phyloP scores from a whole-genome alignment of 1,139 yeast genomes.

The Starmera stellimalicola region DNA sequence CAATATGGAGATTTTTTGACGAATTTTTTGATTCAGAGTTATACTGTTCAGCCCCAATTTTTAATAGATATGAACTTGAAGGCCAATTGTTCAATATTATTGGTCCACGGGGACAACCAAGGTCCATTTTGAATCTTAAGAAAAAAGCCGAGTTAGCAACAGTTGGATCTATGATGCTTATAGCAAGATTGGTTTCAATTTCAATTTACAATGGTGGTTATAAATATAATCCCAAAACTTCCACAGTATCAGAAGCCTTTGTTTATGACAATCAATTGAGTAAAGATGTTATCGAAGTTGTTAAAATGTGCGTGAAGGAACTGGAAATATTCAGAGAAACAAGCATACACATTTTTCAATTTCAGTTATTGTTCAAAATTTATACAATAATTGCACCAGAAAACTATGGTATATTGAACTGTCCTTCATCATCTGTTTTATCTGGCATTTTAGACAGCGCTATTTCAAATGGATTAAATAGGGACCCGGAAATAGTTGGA shows the following conservation, averaged over 20 bases:
- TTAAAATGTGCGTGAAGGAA: slow-evolving; percentile 9
- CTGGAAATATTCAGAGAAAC: slow-evolving; percentile 8
- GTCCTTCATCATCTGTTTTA: slow-evolving; percentile 5
- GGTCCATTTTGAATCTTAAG: slow-evolving; percentile 6
- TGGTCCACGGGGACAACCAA: slow-evolving; percentile 8
- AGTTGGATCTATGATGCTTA: slow-evolving; percentile 11
- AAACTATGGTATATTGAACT: slow-evolving; percentile 14
- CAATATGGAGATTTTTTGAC: slow-evolving; percentile 17
- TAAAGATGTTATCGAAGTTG: slow-evolving; percentile 6
- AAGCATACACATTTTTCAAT: slow-evolving; percentile 13
- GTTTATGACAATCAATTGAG: slow-evolving; percentile 11
- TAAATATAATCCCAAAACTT: neutral
- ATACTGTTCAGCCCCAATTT: slow-evolving; percentile 10
- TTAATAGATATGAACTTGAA: slow-evolving; percentile 11
- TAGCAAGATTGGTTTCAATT: slow-evolving; percentile 16
- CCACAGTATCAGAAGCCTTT: slow-evolving; percentile 7
- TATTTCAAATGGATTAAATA: slow-evolving; percentile 11
- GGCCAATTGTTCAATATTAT: slow-evolving; percentile 6
- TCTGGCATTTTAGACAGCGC: slow-evolving; percentile 15
- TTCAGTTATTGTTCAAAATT: slow-evolving; percentile 9
- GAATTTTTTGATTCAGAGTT: slow-evolving; percentile 15
- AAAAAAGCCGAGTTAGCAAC: slow-evolving; percentile 12
- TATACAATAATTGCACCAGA: slow-evolving; percentile 14
- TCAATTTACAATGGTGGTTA: slow-evolving; percentile 8
- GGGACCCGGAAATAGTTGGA: slow-evolving; percentile 11